These are phyloP conservation scores for Elongisporangium undulatum DNA, from an alignment of 352 stramenopile genomes.

Conservation along the genomic window DNA sequence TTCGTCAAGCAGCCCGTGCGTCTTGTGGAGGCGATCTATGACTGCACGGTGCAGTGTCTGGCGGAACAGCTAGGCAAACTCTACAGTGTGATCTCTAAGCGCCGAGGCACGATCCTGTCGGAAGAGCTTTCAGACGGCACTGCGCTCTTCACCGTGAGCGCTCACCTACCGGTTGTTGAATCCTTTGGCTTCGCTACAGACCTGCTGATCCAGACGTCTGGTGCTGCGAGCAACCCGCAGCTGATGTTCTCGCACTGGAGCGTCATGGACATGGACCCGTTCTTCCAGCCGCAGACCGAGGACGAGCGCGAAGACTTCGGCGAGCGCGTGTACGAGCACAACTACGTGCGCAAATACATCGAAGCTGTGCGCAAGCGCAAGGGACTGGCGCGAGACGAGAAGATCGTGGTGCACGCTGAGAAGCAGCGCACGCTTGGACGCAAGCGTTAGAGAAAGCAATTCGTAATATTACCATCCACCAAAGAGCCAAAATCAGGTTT, in stretches of 20 bases:
- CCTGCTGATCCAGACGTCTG: slow-evolving; percentile 92
- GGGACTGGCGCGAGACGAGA: slow-evolving; percentile 91
- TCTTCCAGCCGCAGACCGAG: slow-evolving; percentile 94
- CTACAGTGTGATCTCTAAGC: slow-evolving; percentile 92
- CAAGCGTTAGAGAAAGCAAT: slow-evolving; percentile 61
- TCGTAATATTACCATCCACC: too few relatives aligned
- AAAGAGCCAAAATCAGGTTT: too few relatives aligned
- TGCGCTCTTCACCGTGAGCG: slow-evolving; percentile 93
- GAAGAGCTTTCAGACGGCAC: slow-evolving; percentile 91
- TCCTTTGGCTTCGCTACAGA: slow-evolving; percentile 93
- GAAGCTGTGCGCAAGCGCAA: slow-evolving; percentile 93
- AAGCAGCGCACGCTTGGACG: slow-evolving; percentile 93
- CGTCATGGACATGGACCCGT: slow-evolving; percentile 93
- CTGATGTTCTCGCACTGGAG: slow-evolving; percentile 95
- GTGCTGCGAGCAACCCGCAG: slow-evolving; percentile 94
- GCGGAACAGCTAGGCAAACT: slow-evolving; percentile 92
- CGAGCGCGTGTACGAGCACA: slow-evolving; percentile 90
- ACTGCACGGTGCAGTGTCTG: slow-evolving; percentile 84
- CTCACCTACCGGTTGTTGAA: slow-evolving; percentile 92
- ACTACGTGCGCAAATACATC: slow-evolving; percentile 93
- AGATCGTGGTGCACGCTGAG: slow-evolving; percentile 95
- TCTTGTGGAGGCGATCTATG: slow-evolving; percentile 90
- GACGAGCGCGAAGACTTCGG: slow-evolving; percentile 96
- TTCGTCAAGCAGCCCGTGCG: slow-evolving; percentile 86
- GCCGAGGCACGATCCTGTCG: slow-evolving; percentile 86